Base-by-base conservation (phyloP, 2,329 filamentous ascomycete genomes). In the Aspergillus sp. region DNA sequence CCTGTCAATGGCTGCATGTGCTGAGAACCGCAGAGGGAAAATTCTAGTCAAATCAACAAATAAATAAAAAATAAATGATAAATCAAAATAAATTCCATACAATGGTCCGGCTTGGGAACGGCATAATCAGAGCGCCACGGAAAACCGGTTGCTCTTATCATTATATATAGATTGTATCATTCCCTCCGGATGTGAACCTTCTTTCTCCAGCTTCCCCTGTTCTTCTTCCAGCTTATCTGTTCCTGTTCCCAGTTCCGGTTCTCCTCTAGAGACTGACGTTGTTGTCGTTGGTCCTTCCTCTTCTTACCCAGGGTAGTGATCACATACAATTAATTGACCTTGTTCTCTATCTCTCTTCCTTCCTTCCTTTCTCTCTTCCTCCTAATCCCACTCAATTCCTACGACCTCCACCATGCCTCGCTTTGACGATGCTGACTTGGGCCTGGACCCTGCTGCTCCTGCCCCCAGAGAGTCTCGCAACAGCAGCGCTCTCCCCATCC, bases 371-470 rank as follows among this genome's bases (percentile, higher is more conserved):
- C 31, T 55, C 46, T 46, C 47, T 31, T 42, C 45, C 29, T 39
- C 36, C 26, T 32, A 20, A n/a, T 46, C 22, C 24, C 22, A 39
- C 7, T 11, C 29, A 31, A 31, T 31, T 22, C 52, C 22, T 53
- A 39, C 24, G 24, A 57, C 59, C 55, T 42, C 64, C 77, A 85
- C 65, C 62, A 88, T 89, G 86, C 80, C 85, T 78, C 77, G 79
- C 65, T 85, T 84, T 69, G 84, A 87, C 63, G 84, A 88, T 63
- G 75, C 79, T 63, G 84, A 87, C 66, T 79, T 85, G 63, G 78
- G 73, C 57, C 77, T 78, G 47, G 72, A 81, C 32, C 63, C 76
- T 52, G 59, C 64, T 55, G 56, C 66, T 65, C 67, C 55, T 54
- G 71, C 72, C 45, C 65, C 72, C 55, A 61, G 69, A 63, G 67